A percentile compares a stretch with the other conserved stretches of the same genome.
Evolutionary conservation across 2,329 filamentous ascomycete genomes (phyloP).

Genomic region (Bimuria novae-zelandiae): DNA sequence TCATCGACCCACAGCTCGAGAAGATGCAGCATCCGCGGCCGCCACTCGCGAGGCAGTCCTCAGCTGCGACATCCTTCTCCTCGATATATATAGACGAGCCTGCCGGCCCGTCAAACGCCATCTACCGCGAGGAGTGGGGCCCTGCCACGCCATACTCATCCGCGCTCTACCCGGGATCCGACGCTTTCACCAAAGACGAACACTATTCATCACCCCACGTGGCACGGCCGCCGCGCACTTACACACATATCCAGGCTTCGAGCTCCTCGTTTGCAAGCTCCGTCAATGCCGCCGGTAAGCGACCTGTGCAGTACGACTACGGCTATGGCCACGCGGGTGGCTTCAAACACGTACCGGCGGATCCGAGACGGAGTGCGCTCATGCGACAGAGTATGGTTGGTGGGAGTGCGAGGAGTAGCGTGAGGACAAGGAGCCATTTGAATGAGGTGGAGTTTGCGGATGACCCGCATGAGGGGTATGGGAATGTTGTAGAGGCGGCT

Average conservation of each 20-base stretch:
- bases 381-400: slow-evolving; percentile 28
- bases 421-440: slow-evolving; percentile 33
- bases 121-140: slow-evolving; percentile 29
- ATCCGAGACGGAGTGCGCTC: slow-evolving; percentile 25
- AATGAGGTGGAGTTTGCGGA: slow-evolving; percentile 35
- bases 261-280: slow-evolving; percentile 3
- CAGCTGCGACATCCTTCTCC: slow-evolving; percentile 38
- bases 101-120: slow-evolving; percentile 22
- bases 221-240: slow-evolving; percentile 18
- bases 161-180: slow-evolving; percentile 23
- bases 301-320: slow-evolving; percentile 24
- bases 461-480: slow-evolving; percentile 26
- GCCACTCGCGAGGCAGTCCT: slow-evolving; percentile 25
- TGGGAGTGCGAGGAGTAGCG: slow-evolving; percentile 34
- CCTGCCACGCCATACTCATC: slow-evolving; percentile 26
- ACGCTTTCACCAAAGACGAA: slow-evolving; percentile 13
- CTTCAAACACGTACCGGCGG: slow-evolving; percentile 17
- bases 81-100: slow-evolving; percentile 38
- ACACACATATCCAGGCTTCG: slow-evolving; percentile 10
- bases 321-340: slow-evolving; percentile 15
- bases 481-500: slow-evolving; percentile 17
- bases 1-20: slow-evolving; percentile 37
- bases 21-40: slow-evolving; percentile 45
- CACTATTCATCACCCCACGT: slow-evolving; percentile 12
- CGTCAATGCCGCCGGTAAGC: slow-evolving; percentile 21